Evolutionary conservation across 345 rosid species (phyloP), one percentile per base, ranked within the genome.

Genomic region (Ceriops zippeliana): DNA sequence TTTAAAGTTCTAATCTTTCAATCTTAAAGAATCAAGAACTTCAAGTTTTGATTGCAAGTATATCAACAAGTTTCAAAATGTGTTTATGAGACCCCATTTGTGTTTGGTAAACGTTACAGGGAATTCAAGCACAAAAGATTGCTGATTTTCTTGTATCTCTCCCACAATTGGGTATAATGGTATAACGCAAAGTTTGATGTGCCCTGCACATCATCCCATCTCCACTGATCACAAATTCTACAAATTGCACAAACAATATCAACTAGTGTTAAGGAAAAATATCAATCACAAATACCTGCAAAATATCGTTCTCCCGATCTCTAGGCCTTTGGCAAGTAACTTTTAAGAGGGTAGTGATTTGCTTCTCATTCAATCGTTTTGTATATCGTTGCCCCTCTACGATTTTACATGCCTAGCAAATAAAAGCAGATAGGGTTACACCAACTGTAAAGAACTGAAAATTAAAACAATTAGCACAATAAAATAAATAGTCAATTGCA

Each of bases 281-380:
- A 37, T 30, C 51, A 57, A 46, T 49, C 26, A 60, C 15, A 37
- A 15, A 30, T 75, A 91, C 97, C 90, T 72, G 80, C 67, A 92
- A 79, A 49, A 96, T 96, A 68, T 92, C 97, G 65, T 84, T 80
- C 81, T 96, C 99, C 53, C 95, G 73, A 81, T 92, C 99, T 61
- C 95, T 82, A 31, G 99, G 99, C 68, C 99, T 83, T 76, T 96
- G 99, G 76, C 99, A 92, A 21, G 99, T 92, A 74, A 96, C 97
- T 80, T 82, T 92, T 65, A 96, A 78, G 6, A 96, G 92, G 49
- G 96, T 84, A 22, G 98, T 96, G 54, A 92, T 96, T 80, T 96
- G 99, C 79, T 79, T 92, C 75, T 96, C 99, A 65, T 96, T 96
- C 78, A 96, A 76, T 76, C 98, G 80, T 75, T 96, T 96, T 0